Evolutionary conservation across 108 stramenopile species (phyloP).

Genomic region (Discostella stelligeroides): DNA sequence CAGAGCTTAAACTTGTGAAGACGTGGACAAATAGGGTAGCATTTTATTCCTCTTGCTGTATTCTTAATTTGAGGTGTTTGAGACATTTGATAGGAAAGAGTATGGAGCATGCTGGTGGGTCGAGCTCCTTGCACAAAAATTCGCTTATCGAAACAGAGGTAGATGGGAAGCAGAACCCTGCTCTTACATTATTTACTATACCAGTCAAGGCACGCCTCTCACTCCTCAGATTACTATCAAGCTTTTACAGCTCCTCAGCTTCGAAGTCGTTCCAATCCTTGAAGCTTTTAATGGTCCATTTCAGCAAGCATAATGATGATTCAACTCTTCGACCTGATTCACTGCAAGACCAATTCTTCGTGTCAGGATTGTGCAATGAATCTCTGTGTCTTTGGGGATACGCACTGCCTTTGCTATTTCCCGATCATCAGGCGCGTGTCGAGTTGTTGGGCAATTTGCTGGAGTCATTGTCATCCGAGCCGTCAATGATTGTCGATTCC

Average conservation of each 20-base stretch:
- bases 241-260: conserved; percentile 29
- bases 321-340: conserved; percentile 9
- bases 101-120: conserved; percentile 18
- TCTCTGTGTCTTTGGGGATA: conserved; percentile 69
- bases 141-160: not conserved
- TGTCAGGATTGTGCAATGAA: conserved; percentile 52
- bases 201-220: conserved; percentile 31
- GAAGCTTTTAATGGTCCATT: conserved; percentile 18
- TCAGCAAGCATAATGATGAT: conserved; percentile 7
- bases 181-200: conserved; percentile 6
- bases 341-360: conserved; percentile 48
- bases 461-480: conserved; percentile 14
- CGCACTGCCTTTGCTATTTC: conserved; percentile 60
- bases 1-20: conserved; percentile 50
- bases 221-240: conserved; percentile 26
- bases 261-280: conserved; percentile 25
- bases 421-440: conserved; percentile 46
- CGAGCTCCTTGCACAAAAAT: not conserved
- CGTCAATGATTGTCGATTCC: not conserved
- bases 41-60: conserved; percentile 60
- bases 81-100: conserved; percentile 57
- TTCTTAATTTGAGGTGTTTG: conserved; percentile 49
- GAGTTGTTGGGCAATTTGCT: conserved; percentile 46
- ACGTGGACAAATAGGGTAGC: conserved; percentile 64
- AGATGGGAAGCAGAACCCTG: not conserved